Evolutionary conservation across 2,329 filamentous ascomycete species (phyloP), one percentile per base, ranked within the genome.

Genomic region (Fusarium algeriense): DNA sequence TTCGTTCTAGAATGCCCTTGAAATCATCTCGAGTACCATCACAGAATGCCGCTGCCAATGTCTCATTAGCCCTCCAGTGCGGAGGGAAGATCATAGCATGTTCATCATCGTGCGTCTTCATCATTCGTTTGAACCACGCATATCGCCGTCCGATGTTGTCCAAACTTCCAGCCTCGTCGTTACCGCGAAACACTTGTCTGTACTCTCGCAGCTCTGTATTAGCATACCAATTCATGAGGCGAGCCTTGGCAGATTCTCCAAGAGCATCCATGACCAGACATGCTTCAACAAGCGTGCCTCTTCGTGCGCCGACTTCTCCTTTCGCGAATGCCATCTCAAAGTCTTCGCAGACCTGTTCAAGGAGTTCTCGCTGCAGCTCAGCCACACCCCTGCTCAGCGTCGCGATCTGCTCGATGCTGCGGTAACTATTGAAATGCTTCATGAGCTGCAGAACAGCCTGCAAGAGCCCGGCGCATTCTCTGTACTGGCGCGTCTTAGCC

Each of bases 311-410:
- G 17, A 97, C 90, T 81, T 98, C 95, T 26, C 90, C 91, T 81
- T 95, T 97, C 23, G 95, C 92, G 81, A 98, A 99, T 0, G 93
- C 92, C 64, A 98, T 88, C 84, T 99, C 96, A 79, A 99, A 99
- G 81, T 99, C 96, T 82, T 98, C 96, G 80, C 96, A 99, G n/a
- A 99, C 92, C 82, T 99, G 96, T 83, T 99, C 96, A 62, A 98
- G 84, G 64, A 99, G 83, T 80, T 98, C 95, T 66, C 95, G 87
- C 83, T 99, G 96, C 70, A 99, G 86, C 76, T 98, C 96, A 9
- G 94, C 92, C 38, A 99, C 96, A 76, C 97, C 97, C 55, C 94
- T 90, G 78, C 94, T 97, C 70, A 99, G 86, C 1, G 93, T 93
- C 32, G 96, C 96, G 79, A 99, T 98, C 86, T 99, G 96, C 79